Evolutionary conservation across 371 early-diverging fungal genomes (phyloP).

Genomic region (Neoconidiobolus thromboides): DNA sequence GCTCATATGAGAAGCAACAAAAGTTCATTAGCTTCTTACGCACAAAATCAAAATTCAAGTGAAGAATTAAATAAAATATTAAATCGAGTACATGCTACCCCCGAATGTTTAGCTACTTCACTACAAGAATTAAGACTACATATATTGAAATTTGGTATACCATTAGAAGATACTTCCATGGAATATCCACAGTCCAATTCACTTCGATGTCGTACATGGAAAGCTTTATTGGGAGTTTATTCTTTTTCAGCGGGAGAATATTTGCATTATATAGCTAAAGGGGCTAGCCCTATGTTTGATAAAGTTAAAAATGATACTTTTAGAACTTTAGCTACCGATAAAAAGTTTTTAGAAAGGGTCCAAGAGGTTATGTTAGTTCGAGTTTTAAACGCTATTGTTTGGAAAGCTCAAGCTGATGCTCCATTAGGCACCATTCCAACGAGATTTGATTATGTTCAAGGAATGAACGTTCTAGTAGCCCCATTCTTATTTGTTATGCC

Average conservation of each 20-base stretch:
- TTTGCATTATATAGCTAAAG: slow-evolving; percentile 39
- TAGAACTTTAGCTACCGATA: slow-evolving; percentile 70
- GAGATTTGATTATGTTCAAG: slow-evolving; percentile 74
- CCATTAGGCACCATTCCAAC: slow-evolving; percentile 6
- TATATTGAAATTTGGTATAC: slow-evolving; percentile 2
- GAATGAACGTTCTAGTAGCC: slow-evolving; percentile 87
- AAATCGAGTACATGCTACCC: not conserved
- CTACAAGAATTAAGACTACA: slow-evolving; percentile 3
- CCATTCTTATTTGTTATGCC: slow-evolving; percentile 81
- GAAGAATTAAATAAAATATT: not conserved
- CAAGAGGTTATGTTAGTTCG: slow-evolving; percentile 58
- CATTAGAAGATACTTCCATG: not conserved
- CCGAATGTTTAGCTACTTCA: not conserved
- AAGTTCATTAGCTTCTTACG: not conserved
- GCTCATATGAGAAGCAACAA: not conserved
- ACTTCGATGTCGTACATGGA: slow-evolving; percentile 46
- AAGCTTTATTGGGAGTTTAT: slow-evolving; percentile 56
- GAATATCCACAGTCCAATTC: slow-evolving; percentile 5
- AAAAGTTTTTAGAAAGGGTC: slow-evolving; percentile 44
- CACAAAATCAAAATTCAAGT: not conserved
- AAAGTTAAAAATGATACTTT: slow-evolving; percentile 85
- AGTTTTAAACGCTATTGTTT: slow-evolving; percentile 74
- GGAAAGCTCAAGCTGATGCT: slow-evolving; percentile 20
- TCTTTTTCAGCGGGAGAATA: slow-evolving; percentile 58
- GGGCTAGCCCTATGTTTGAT: slow-evolving; percentile 43